Evolutionary conservation across 371 early-diverging fungal species (phyloP).

Genomic region (Rhizopus sp.): DNA sequence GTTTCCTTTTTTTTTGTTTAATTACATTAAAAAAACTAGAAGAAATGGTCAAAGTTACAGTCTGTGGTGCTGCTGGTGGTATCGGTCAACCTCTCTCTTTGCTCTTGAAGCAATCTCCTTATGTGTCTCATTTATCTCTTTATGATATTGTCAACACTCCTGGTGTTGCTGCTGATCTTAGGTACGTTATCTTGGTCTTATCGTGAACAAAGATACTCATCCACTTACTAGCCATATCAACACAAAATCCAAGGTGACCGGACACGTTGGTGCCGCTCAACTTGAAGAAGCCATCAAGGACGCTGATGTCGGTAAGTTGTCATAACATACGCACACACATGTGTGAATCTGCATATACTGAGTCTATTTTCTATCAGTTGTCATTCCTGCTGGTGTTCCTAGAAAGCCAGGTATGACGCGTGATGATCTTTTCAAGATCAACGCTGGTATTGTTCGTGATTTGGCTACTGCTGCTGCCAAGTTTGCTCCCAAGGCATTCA

Average conservation of each 20-base stretch:
- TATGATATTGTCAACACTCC: conserved; percentile 79
- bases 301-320: conserved; percentile 41
- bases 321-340: neutral
- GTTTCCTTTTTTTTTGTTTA: conserved; percentile 22
- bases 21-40: conserved; percentile 4
- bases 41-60: conserved; percentile 74
- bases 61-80: conserved; percentile 88
- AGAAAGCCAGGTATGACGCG: conserved; percentile 99
- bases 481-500: conserved; percentile 92
- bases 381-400: conserved; percentile 99
- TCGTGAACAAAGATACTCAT: neutral
- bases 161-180: conserved; percentile 78
- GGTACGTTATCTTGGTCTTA: conserved; percentile 21
- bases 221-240: conserved; percentile 61
- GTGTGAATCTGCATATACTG: too few species aligned
- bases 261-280: conserved; percentile 43
- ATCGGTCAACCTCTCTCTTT: conserved; percentile 93
- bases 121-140: conserved; percentile 65
- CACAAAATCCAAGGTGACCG: conserved; percentile 69
- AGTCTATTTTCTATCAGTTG: conserved; percentile 51
- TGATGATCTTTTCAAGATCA: conserved; percentile 98
- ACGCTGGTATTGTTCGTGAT: conserved; percentile 92
- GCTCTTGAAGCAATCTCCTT: conserved; percentile 75
- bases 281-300: conserved; percentile 53
- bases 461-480: conserved; percentile 70